Evolutionary conservation across 164 flowering plant genomes (phyloP).

Genomic region (Houttuynia cordata): DNA sequence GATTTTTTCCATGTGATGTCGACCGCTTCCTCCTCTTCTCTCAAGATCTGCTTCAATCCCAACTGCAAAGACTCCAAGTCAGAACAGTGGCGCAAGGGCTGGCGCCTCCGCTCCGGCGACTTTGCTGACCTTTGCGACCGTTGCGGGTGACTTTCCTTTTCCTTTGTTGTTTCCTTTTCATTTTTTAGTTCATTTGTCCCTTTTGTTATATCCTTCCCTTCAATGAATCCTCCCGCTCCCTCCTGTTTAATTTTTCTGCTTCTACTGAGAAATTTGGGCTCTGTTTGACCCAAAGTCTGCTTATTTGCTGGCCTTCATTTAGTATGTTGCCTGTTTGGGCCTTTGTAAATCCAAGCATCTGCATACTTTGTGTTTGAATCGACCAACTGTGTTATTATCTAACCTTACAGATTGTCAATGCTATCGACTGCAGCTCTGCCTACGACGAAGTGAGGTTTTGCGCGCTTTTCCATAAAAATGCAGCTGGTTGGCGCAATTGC

Average conservation of each 20-base stretch:
- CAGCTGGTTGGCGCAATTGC: constrained; percentile 85
- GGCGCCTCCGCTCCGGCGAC: constrained; percentile 73
- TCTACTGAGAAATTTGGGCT: not conserved
- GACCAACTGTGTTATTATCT: not conserved
- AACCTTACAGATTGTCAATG: not conserved
- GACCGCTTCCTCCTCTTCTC: constrained; percentile 4
- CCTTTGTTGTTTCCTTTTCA: not conserved
- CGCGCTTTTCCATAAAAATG: constrained; percentile 56
- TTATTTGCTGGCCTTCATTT: not conserved
- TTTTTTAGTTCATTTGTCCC: too few relatives aligned
- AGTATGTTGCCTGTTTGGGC: not conserved
- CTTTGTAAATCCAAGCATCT: not conserved
- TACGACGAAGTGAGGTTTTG: constrained; percentile 44
- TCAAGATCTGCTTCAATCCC: constrained; percentile 52
- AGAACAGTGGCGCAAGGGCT: constrained; percentile 46
- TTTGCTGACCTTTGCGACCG: constrained; percentile 73
- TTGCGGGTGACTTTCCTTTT: constrained; percentile 47
- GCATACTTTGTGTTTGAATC: not conserved
- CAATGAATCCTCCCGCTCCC: too few relatives aligned
- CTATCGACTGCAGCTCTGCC: constrained; percentile 32
- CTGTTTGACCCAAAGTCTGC: not conserved
- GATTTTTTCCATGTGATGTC: not conserved
- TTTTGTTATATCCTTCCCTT: not conserved
- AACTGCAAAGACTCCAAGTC: constrained; percentile 46
- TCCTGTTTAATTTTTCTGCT: too few relatives aligned